These are phyloP conservation scores for Linanthus parryae DNA, from an alignment of 148 eudicot genomes.

Conservation along the genomic window DNA sequence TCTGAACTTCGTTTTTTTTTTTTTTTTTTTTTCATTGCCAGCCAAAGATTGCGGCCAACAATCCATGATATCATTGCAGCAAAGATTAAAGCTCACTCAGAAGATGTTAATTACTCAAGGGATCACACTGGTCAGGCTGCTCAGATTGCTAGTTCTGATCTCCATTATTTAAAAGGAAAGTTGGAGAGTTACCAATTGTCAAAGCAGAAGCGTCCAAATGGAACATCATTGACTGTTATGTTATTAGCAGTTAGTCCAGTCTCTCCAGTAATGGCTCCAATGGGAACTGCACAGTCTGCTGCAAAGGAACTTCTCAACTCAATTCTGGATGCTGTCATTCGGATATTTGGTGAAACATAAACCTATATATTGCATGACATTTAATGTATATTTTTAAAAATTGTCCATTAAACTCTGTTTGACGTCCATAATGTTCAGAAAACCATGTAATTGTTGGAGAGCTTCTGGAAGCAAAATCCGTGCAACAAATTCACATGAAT, in stretches of 20 bases:
- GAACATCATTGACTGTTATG: constrained; percentile 54
- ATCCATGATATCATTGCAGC: constrained; percentile 77
- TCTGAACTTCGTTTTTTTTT: not conserved
- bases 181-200: constrained; percentile 59
- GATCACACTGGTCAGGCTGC: constrained; percentile 50
- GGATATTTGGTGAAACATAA: constrained; percentile 72
- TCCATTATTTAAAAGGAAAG: constrained; percentile 75
- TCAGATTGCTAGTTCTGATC: constrained; percentile 38
- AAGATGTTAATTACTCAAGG: constrained; percentile 49
- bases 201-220: constrained; percentile 75
- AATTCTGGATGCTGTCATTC: constrained; percentile 65
- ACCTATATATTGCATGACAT: not conserved
- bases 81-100: constrained; percentile 76
- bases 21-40: constrained; percentile 20
- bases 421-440: constrained; percentile 38
- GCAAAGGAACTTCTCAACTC: constrained; percentile 84
- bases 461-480: constrained; percentile 84
- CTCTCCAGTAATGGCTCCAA: constrained; percentile 89
- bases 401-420: constrained; percentile 6
- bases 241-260: constrained; percentile 90
- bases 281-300: constrained; percentile 88
- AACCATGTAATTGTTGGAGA: constrained; percentile 95
- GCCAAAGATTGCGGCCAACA: constrained; percentile 95
- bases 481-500: constrained; percentile 65
- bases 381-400: not conserved